Evolutionary conservation across 2,329 filamentous ascomycete genomes (phyloP).

Genomic region (Nemania sp.): DNA sequence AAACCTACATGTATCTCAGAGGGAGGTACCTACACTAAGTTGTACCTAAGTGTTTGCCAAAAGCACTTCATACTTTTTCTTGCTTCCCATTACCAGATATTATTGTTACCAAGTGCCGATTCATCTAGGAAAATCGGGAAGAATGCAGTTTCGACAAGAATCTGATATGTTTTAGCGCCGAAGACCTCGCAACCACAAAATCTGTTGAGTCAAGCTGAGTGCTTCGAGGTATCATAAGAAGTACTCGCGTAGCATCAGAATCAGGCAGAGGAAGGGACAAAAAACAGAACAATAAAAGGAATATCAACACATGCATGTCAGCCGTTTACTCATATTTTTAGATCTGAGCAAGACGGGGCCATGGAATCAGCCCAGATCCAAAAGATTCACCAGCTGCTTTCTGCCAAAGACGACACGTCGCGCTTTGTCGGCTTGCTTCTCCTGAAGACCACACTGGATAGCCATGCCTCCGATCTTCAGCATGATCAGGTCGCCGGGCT

Average conservation of each 20-base stretch:
- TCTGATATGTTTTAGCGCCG: neutral
- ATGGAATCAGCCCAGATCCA: constrained; percentile 40
- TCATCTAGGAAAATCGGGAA: too few relatives aligned
- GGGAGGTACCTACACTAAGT: too few relatives aligned
- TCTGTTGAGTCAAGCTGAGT: neutral
- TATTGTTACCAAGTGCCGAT: too few relatives aligned
- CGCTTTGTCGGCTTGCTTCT: constrained; percentile 70
- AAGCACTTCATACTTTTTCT: too few relatives aligned
- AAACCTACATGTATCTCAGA: too few relatives aligned
- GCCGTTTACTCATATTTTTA: neutral
- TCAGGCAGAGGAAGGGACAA: neutral
- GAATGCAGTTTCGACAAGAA: too few relatives aligned
- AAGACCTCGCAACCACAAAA: neutral
- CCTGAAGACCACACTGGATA: constrained; percentile 68
- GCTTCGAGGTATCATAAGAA: too few relatives aligned
- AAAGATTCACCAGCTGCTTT: constrained; percentile 60
- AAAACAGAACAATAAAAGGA: too few relatives aligned
- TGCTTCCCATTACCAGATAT: too few relatives aligned
- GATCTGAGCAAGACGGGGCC: neutral
- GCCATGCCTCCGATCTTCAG: constrained; percentile 53
- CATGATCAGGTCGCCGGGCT: constrained; percentile 52
- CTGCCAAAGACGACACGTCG: constrained; percentile 67
- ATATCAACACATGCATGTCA: neutral
- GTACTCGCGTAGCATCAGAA: neutral
- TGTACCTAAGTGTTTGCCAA: too few relatives aligned